These are phyloP conservation scores for Cornus kousa DNA, from an alignment of 148 eudicot species.

Conservation along the genomic window DNA sequence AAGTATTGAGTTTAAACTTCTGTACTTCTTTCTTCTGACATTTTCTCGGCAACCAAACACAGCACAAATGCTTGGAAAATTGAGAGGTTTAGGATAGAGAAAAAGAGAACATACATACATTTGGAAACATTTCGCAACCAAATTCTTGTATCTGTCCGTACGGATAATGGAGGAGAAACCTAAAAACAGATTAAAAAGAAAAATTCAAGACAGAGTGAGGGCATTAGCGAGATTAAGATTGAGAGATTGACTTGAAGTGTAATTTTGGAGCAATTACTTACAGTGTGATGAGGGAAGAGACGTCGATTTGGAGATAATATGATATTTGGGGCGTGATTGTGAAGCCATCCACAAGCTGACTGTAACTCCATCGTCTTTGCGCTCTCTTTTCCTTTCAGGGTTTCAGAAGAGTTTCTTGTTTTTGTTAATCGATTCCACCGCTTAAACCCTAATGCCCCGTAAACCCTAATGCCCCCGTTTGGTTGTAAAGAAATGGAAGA, in stretches of 20 bases:
- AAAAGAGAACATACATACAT: conserved; percentile 36
- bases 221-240: neutral
- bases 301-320: neutral
- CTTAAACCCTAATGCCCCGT: conserved; percentile 19
- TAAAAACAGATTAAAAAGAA: neutral
- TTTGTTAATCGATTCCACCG: conserved; percentile 1
- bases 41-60: neutral
- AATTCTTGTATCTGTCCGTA: conserved; percentile 5
- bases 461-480: conserved; percentile 10
- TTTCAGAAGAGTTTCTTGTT: neutral
- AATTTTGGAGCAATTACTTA: neutral
- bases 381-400: conserved; percentile 1
- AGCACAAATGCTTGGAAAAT: neutral
- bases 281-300: conserved; percentile 9
- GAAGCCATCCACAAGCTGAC: conserved; percentile 12
- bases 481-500: too few relatives aligned
- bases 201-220: neutral
- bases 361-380: conserved; percentile 22
- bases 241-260: neutral
- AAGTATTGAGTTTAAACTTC: neutral
- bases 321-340: conserved; percentile 13
- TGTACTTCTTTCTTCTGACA: neutral
- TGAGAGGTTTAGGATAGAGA: neutral
- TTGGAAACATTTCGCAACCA: conserved; percentile 14
- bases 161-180: conserved; percentile 16